These are phyloP conservation scores for Aspergillus affinis DNA, from an alignment of 495 filamentous ascomycete species.

Conservation along the genomic window DNA sequence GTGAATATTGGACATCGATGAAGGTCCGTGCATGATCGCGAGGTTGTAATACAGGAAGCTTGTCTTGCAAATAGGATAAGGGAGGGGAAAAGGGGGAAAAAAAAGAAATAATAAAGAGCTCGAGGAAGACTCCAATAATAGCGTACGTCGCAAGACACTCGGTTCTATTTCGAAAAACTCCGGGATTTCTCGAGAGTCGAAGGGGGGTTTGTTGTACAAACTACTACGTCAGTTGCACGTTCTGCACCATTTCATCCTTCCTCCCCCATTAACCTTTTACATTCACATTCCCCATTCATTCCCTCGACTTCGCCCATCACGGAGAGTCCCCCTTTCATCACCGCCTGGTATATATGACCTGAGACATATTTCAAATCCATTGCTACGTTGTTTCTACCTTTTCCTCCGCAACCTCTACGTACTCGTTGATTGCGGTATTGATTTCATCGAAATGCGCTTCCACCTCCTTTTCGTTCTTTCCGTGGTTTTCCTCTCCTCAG, in stretches of 20 bases:
- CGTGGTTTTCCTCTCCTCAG: not conserved
- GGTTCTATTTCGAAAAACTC: not conserved
- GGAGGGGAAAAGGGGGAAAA: not conserved
- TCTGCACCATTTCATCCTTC: not conserved
- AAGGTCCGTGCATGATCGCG: no score
- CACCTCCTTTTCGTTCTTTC: not conserved
- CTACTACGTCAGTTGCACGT: not conserved
- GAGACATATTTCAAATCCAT: not conserved
- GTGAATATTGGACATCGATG: not conserved
- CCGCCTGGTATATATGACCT: not conserved
- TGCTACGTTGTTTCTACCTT: not conserved
- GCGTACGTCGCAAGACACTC: not conserved
- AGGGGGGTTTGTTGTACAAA: not conserved
- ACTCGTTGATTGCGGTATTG: no score
- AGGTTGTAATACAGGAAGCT: no score
- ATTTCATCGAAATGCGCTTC: not conserved
- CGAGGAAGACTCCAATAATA: not conserved
- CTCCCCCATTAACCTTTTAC: not conserved
- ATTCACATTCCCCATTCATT: not conserved
- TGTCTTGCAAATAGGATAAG: no score
- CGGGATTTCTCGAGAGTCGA: not conserved
- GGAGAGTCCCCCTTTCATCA: not conserved
- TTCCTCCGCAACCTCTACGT: no score
- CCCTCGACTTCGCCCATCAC: not conserved
- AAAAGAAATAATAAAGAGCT: not conserved